These are phyloP conservation scores for Xylaria sp. DNA, from an alignment of 2,329 filamentous ascomycete genomes.

Conservation along the genomic window DNA sequence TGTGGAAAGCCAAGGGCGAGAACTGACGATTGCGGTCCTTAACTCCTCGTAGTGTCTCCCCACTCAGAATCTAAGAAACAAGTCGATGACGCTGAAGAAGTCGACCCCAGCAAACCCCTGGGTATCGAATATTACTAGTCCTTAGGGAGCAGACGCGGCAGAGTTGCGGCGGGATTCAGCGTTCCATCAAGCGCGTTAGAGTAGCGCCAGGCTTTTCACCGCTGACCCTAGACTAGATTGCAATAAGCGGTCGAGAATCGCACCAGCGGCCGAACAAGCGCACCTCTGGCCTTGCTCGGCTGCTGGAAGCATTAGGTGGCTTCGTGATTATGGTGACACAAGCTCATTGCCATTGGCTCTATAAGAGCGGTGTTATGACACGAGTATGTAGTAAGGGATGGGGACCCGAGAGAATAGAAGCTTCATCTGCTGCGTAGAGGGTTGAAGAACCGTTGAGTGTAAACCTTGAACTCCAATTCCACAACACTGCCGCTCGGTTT, in stretches of 20 bases:
- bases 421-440: neutral
- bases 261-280: too few species aligned
- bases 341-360: neutral
- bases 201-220: neutral
- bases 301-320: neutral
- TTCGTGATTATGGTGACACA: conserved; percentile 3
- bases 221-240: neutral
- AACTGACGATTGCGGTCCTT: neutral
- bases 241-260: neutral
- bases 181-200: neutral
- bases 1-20: conserved; percentile 17
- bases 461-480: neutral
- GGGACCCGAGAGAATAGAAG: neutral
- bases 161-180: neutral
- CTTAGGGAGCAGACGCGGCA: neutral
- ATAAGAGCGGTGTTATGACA: neutral
- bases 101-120: neutral
- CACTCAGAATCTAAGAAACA: conserved; percentile 5
- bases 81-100: neutral
- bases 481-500: neutral
- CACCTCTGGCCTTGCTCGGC: neutral
- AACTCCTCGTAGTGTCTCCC: conserved; percentile 1
- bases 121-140: neutral
- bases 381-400: neutral
- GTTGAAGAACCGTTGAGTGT: neutral